Evolutionary conservation across 2,329 filamentous ascomycete genomes (phyloP).

Genomic region (Colletotrichum abscissum): DNA sequence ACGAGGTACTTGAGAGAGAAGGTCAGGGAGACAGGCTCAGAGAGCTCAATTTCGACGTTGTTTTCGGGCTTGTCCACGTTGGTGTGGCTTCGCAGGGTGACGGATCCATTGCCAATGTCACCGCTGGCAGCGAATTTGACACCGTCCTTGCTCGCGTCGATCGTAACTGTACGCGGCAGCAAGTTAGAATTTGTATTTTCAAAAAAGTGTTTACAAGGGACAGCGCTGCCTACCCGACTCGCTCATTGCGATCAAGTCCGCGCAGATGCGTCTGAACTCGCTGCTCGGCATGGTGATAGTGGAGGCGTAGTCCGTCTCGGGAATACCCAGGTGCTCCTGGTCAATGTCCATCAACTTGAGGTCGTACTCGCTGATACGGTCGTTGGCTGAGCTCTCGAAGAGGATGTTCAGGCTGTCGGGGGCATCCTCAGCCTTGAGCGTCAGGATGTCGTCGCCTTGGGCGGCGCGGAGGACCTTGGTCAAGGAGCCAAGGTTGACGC

Average conservation of each 20-base stretch:
- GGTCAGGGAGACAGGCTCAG: constrained; percentile 91
- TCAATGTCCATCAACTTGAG: constrained; percentile 99
- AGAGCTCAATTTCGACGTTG: constrained; percentile 89
- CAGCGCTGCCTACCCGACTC: constrained; percentile 82
- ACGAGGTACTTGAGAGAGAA: constrained; percentile 99
- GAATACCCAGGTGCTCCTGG: constrained; percentile 98
- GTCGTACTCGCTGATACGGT: constrained; percentile 98
- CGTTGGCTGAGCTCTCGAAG: constrained; percentile 90
- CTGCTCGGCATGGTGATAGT: constrained; percentile 87
- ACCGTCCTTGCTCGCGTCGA: constrained; percentile 96
- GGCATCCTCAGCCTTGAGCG: constrained; percentile 96
- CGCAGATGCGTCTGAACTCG: constrained; percentile 96
- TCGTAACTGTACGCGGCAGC: constrained; percentile 74
- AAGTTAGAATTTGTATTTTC: background rate
- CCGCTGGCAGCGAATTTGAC: constrained; percentile 94
- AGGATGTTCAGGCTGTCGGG: constrained; percentile 95
- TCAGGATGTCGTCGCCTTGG: constrained; percentile 93
- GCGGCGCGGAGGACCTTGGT: constrained; percentile 97
- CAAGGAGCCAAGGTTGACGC: constrained; percentile 95
- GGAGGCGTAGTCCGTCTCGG: constrained; percentile 97
- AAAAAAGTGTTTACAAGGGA: background rate
- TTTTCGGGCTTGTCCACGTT: constrained; percentile 89
- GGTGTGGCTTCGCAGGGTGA: constrained; percentile 89
- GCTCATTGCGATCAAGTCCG: constrained; percentile 90
- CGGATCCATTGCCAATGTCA: constrained; percentile 95